A percentile compares a stretch with the other conserved stretches of the same genome.
Conservation (phyloP, 2,329 filamentous ascomycete genomes). For the Xylariaceae sp. region DNA sequence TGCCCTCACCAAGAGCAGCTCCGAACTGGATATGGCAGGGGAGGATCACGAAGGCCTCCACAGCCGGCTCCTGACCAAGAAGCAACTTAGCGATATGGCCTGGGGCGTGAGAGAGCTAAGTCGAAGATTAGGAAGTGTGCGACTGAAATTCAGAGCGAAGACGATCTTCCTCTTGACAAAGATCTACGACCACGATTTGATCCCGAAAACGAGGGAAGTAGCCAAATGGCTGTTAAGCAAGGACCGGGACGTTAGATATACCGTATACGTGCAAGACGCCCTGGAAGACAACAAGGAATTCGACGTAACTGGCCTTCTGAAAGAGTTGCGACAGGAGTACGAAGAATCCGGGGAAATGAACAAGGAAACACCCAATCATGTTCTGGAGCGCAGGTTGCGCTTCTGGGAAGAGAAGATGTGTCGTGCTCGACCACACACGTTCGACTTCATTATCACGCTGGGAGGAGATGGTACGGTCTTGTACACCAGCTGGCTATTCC, state of each 20-base stretch:
- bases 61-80: conserved; percentile 84
- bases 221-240: conserved; percentile 75
- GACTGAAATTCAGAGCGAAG: conserved; percentile 74
- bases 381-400: conserved; percentile 53
- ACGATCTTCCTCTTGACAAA: conserved; percentile 89
- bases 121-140: conserved; percentile 77
- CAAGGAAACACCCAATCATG: conserved; percentile 29
- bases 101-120: conserved; percentile 91
- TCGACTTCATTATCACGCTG: conserved; percentile 89
- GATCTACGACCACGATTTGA: conserved; percentile 77
- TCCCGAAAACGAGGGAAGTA: conserved; percentile 72
- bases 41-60: conserved; percentile 34
- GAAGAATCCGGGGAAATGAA: conserved; percentile 30
- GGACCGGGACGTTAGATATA: conserved; percentile 64
- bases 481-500: conserved; percentile 95
- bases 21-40: conserved; percentile 34
- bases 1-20: conserved; percentile 40
- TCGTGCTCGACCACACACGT: conserved; percentile 71
- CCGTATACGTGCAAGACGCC: conserved; percentile 77
- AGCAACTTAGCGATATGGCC: conserved; percentile 93
- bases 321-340: conserved; percentile 50
- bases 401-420: conserved; percentile 86
- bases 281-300: conserved; percentile 70
- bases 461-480: conserved; percentile 96
- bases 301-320: conserved; percentile 63